Evolutionary conservation across 768 basidiomycete species (phyloP).

Genomic region (Tulasnella sp.): DNA sequence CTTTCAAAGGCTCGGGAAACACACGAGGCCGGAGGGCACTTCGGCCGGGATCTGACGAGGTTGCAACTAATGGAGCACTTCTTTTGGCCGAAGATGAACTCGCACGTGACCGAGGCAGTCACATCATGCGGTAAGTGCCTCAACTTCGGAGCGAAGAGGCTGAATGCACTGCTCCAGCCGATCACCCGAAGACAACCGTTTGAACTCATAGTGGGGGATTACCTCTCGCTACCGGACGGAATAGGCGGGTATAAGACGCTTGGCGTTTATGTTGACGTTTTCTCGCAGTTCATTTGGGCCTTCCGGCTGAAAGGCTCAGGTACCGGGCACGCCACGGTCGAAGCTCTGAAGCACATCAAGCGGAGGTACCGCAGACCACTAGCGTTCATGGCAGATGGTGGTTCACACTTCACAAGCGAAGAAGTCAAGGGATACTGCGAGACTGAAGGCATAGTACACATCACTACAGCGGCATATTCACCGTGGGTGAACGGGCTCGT

Average conservation of each 20-base stretch:
- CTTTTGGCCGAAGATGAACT: constrained; percentile 5
- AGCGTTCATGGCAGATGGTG: constrained; percentile 30
- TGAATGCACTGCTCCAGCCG: constrained; percentile 29
- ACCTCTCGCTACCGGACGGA: constrained; percentile 27
- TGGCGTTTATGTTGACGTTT: constrained; percentile 25
- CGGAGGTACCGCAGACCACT: constrained; percentile 21
- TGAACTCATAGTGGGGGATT: constrained; percentile 29
- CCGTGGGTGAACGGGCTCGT: constrained; percentile 34
- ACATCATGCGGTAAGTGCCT: constrained; percentile 23
- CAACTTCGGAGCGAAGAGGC: constrained; percentile 24
- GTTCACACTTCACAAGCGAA: constrained; percentile 28
- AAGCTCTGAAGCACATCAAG: constrained; percentile 19
- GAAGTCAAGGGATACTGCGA: constrained; percentile 25
- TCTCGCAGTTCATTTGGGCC: constrained; percentile 25
- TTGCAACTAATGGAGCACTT: not conserved
- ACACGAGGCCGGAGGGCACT: constrained; percentile 24
- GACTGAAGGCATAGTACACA: constrained; percentile 15
- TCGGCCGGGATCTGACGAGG: constrained; percentile 22
- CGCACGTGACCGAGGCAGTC: constrained; percentile 15
- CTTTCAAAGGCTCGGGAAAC: not conserved
- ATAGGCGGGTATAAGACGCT: constrained; percentile 25
- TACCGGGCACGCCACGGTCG: constrained; percentile 22
- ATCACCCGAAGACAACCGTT: constrained; percentile 30
- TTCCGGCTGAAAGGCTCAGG: constrained; percentile 23
- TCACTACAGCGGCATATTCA: constrained; percentile 26